phyloP scores from a whole-genome alignment of 257 asterid genomes.

The Capsicum pubescens region DNA sequence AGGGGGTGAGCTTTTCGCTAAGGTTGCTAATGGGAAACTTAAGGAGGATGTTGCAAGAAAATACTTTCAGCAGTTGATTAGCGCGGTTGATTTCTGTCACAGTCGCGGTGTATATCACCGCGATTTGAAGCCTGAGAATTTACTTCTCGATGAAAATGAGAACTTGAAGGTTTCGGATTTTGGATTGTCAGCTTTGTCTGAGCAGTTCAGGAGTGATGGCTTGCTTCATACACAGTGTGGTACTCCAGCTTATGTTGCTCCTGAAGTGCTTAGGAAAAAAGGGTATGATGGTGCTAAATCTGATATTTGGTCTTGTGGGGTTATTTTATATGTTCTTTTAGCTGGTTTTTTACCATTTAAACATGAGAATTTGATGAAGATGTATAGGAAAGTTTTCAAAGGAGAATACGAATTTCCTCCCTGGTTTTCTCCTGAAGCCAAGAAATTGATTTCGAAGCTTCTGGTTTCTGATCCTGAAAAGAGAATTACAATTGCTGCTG shows the following conservation, averaged over 20 bases:
- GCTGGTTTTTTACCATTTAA: constrained; percentile 80
- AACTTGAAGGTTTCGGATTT: constrained; percentile 77
- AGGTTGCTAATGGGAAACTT: constrained; percentile 57
- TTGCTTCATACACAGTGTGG: constrained; percentile 84
- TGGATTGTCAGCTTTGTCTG: constrained; percentile 80
- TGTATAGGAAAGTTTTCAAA: constrained; percentile 76
- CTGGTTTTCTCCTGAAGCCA: constrained; percentile 69
- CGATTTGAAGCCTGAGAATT: constrained; percentile 79
- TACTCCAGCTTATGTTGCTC: constrained; percentile 85
- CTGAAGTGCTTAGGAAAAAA: constrained; percentile 69
- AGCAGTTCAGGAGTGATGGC: constrained; percentile 65
- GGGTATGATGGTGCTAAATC: constrained; percentile 83
- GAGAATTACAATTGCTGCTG: constrained; percentile 56
- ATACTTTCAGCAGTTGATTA: constrained; percentile 77
- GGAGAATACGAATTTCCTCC: constrained; percentile 71
- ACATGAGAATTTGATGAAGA: constrained; percentile 70
- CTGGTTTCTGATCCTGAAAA: constrained; percentile 65
- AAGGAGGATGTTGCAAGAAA: constrained; percentile 60
- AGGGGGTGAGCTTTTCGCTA: constrained; percentile 85
- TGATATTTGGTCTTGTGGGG: constrained; percentile 95
- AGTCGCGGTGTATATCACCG: constrained; percentile 87
- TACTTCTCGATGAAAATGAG: constrained; percentile 71
- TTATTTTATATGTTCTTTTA: constrained; percentile 66
- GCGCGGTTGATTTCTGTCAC: constrained; percentile 84
- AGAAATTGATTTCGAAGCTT: constrained; percentile 60